Percentiles rank a stretch among this genome's conserved stretches.
These are phyloP conservation scores for Trichosporon coremiiforme DNA, from an alignment of 1,284 basidiomycete genomes.

Conservation along the genomic window DNA sequence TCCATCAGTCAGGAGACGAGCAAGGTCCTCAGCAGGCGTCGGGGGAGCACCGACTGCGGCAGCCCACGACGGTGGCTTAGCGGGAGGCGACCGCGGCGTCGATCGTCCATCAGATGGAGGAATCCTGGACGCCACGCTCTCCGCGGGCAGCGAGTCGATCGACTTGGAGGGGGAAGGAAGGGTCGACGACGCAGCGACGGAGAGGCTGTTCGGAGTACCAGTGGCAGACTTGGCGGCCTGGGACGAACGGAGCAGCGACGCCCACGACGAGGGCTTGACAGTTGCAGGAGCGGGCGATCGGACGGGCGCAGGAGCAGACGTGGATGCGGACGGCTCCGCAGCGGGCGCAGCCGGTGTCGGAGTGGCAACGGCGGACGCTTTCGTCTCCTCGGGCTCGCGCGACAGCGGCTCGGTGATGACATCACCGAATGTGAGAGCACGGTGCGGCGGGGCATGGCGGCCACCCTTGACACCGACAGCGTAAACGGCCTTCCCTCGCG, in stretches of 20 bases:
- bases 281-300: slow-evolving; percentile 11
- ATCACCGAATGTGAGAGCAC: not conserved
- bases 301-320: slow-evolving; percentile 19
- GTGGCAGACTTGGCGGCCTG: slow-evolving; percentile 10
- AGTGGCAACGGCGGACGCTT: slow-evolving; percentile 13
- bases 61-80: slow-evolving; percentile 47
- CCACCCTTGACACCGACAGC: slow-evolving; percentile 28
- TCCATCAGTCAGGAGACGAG: slow-evolving; percentile 64
- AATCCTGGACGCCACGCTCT: slow-evolving; percentile 21
- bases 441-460: slow-evolving; percentile 16
- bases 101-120: slow-evolving; percentile 25
- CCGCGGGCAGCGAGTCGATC: slow-evolving; percentile 33
- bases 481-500: slow-evolving; percentile 34
- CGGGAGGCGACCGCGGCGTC: slow-evolving; percentile 57
- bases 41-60: slow-evolving; percentile 57
- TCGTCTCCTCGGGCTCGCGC: slow-evolving; percentile 5
- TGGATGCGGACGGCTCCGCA: not conserved
- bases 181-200: slow-evolving; percentile 36
- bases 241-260: slow-evolving; percentile 64
- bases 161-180: slow-evolving; percentile 37
- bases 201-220: slow-evolving; percentile 30
- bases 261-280: slow-evolving; percentile 66
- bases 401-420: slow-evolving; percentile 14
- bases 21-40: slow-evolving; percentile 63
- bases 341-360: slow-evolving; percentile 11